Percentiles rank a stretch among this genome's conserved stretches.
These are phyloP conservation scores for Fusarium siculi DNA, from an alignment of 2,329 filamentous ascomycete genomes.

Conservation along the genomic window DNA sequence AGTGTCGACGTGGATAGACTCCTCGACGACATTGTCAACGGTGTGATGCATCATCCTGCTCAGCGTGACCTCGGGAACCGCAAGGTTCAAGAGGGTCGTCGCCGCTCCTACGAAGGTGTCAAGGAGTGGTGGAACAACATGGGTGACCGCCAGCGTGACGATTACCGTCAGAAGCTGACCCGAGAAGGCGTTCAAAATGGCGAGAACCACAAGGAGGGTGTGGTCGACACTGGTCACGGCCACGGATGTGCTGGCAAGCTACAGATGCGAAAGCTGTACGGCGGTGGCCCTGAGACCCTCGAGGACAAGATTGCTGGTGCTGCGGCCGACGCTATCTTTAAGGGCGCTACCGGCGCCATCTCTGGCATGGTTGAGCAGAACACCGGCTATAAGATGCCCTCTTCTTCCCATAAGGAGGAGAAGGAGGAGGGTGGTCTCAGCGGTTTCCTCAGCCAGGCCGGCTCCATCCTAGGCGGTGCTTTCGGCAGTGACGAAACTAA, in stretches of 20 bases:
- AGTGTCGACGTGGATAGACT: slow-evolving; percentile 73
- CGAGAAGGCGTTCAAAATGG: slow-evolving; percentile 80
- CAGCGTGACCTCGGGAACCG: slow-evolving; percentile 76
- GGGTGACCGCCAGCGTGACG: slow-evolving; percentile 68
- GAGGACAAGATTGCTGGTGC: slow-evolving; percentile 67
- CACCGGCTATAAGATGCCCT: slow-evolving; percentile 56
- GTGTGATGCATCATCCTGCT: slow-evolving; percentile 89
- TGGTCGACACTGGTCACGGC: slow-evolving; percentile 84
- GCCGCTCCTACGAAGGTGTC: slow-evolving; percentile 82
- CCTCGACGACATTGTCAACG: slow-evolving; percentile 80
- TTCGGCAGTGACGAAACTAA: slow-evolving; percentile 67
- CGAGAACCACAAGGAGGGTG: slow-evolving; percentile 87
- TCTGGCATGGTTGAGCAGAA: slow-evolving; percentile 59
- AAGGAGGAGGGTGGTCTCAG: slow-evolving; percentile 73
- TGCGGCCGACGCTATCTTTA: slow-evolving; percentile 67
- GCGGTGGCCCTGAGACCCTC: slow-evolving; percentile 56
- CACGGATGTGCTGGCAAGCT: slow-evolving; percentile 85
- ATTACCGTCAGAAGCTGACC: slow-evolving; percentile 79
- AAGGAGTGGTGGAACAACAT: slow-evolving; percentile 84
- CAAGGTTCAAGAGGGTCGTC: slow-evolving; percentile 76
- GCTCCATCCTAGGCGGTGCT: slow-evolving; percentile 71
- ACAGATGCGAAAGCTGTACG: slow-evolving; percentile 76
- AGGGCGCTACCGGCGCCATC: slow-evolving; percentile 65
- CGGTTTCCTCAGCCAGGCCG: slow-evolving; percentile 76
- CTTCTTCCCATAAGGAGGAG: slow-evolving; percentile 49